Base-by-base conservation (phyloP, 2,329 filamentous ascomycete genomes). In the Incumbomyces lentus region DNA sequence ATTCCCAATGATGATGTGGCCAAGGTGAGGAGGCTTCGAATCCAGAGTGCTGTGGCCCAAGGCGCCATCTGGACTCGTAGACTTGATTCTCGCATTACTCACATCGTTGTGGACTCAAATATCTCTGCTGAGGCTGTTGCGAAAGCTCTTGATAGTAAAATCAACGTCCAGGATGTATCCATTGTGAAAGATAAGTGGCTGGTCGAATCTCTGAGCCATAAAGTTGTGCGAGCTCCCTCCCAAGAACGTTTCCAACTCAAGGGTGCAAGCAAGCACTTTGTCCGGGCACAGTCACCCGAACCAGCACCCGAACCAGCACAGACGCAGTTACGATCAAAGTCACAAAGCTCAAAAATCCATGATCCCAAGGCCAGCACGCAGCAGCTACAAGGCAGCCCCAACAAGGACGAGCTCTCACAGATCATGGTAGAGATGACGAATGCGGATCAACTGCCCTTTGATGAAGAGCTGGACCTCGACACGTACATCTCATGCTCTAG, bases 1-100 rank as follows among this genome's bases (percentile, higher is more conserved):
- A 78, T 94, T 5, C 90, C 88, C 0, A 84, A 92, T 54, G 78
- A 87, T 52, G 82, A 90, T 52, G 74, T 84, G 39, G 77, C 81
- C 29, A 74, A 76, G 10, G 70, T 76, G 6, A 76, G 89, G 33
- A 77, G 76, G 46, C 64, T 81, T 48, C 80, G 85, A 3, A 94
- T 95, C 44, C 74, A 74, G 26, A 88, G 82, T 61, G 81, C 84
- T 0, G 74, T 78, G 43, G 80, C 87, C 57, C 81, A 81, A 60
- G 90, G 90, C 36, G 90, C 83, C 1, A 67, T 62, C 1, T 92
- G 88, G 81, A 75, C 78, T 22, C 73, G 72, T 42, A 64, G 71
- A 1, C 76, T 81, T 59, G 62, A 64, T 26, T 11, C 44, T 37
- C 39, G 52, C 29, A 42, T 44, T 30, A 53, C 26, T 39, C 45